Conservation (phyloP, 345 rosid species). For the Ceriops decandra region DNA sequence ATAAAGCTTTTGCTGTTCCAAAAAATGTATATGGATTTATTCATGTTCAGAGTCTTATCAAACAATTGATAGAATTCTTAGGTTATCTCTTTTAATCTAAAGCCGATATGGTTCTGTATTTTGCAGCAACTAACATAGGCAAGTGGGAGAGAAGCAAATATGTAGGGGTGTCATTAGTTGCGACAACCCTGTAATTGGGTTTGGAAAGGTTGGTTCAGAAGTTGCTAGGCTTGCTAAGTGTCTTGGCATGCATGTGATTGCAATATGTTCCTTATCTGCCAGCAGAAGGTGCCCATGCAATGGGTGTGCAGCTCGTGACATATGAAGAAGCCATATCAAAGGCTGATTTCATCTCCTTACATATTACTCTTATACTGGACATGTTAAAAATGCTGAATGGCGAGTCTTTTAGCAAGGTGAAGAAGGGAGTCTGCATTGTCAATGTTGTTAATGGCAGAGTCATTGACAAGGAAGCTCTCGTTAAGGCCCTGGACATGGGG, state of each 20-base stretch:
- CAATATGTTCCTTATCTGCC: conserved; percentile 28
- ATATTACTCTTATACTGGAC: conserved; percentile 23
- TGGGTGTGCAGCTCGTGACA: conserved; percentile 18
- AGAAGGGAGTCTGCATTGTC: conserved; percentile 26
- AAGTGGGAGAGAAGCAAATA: conserved; percentile 29
- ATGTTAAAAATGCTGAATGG: conserved; percentile 21
- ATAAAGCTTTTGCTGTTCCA: no score
- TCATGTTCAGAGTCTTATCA: no score
- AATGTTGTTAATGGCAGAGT: conserved; percentile 29
- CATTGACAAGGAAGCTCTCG: conserved; percentile 29
- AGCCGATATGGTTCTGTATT: no score
- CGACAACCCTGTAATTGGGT: conserved; percentile 28
- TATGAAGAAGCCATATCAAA: conserved; percentile 20
- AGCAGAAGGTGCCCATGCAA: conserved; percentile 22
- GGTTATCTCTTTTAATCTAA: no score
- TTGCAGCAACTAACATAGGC: conserved; percentile 7
- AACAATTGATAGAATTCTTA: no score
- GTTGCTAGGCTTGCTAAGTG: conserved; percentile 29
- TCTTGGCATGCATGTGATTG: conserved; percentile 28
- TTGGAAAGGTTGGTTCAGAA: conserved; percentile 29
- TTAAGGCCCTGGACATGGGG: conserved; percentile 23
- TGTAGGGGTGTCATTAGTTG: conserved; percentile 26
- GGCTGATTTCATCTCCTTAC: conserved; percentile 25
- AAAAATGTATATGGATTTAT: no score
- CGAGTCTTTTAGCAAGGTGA: conserved; percentile 23